Evolutionary conservation across 1,284 basidiomycete genomes (phyloP).

Genomic region (Ganoderma boninense): DNA sequence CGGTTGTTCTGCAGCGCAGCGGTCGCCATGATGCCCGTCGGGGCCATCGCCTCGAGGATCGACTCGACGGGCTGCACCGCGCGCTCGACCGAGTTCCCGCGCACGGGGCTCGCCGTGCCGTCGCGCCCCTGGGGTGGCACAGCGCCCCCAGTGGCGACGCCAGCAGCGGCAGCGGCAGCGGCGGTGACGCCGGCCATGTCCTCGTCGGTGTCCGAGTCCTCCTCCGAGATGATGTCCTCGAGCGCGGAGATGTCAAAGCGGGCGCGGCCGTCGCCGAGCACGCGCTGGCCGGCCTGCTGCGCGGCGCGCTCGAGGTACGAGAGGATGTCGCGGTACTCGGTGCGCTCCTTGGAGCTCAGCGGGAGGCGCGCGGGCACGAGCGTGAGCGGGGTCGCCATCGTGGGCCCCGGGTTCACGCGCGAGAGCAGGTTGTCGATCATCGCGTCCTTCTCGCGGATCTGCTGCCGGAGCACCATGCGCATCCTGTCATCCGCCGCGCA

Average conservation of each 20-base stretch:
- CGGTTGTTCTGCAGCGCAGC: slow-evolving; percentile 37
- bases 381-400: slow-evolving; percentile 41
- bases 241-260: slow-evolving; percentile 42
- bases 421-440: slow-evolving; percentile 42
- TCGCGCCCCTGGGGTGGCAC: not conserved
- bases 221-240: slow-evolving; percentile 40
- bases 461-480: slow-evolving; percentile 42
- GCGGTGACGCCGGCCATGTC: slow-evolving; percentile 28
- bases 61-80: slow-evolving; percentile 18
- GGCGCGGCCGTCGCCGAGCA: slow-evolving; percentile 29
- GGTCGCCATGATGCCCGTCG: slow-evolving; percentile 43
- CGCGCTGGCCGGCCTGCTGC: slow-evolving; percentile 26
- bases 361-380: slow-evolving; percentile 39
- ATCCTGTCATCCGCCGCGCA: slow-evolving; percentile 29
- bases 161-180: slow-evolving; percentile 1
- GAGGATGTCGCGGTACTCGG: slow-evolving; percentile 39
- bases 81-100: slow-evolving; percentile 12
- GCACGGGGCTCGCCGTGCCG: slow-evolving; percentile 10
- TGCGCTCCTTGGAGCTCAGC: slow-evolving; percentile 38
- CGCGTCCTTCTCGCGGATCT: slow-evolving; percentile 46
- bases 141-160: not conserved
- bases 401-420: slow-evolving; percentile 40
- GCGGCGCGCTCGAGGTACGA: slow-evolving; percentile 40
- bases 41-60: slow-evolving; percentile 37
- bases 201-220: slow-evolving; percentile 35